Percentiles rank a stretch among this genome's conserved stretches.
These are phyloP conservation scores for Helotiales sp. DNA, from an alignment of 2,329 filamentous ascomycete genomes.

Conservation along the genomic window DNA sequence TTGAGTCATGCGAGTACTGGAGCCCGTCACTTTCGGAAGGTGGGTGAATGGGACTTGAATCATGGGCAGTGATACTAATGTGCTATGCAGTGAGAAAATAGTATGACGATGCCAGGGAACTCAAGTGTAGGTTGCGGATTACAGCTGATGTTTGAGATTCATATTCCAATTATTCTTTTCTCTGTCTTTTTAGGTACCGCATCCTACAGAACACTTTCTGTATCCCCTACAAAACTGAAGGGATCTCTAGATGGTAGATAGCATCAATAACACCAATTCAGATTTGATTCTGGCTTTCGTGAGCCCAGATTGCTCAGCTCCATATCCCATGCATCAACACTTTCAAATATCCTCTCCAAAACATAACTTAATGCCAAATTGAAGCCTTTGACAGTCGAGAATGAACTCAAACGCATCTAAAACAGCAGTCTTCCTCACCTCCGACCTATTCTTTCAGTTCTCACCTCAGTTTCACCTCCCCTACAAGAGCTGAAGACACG, in stretches of 20 bases:
- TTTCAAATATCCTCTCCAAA: no score
- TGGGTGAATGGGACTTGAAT: no score
- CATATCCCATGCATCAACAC: no score
- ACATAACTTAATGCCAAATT: no score
- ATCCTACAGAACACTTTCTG: constrained; percentile 10
- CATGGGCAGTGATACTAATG: background rate
- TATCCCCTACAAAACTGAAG: no score
- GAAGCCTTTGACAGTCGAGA: background rate
- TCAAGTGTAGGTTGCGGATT: constrained; percentile 18
- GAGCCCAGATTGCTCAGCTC: no score
- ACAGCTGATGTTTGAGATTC: constrained; percentile 21
- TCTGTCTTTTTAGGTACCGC: constrained; percentile 27
- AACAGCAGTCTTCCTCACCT: background rate
- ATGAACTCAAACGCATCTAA: background rate
- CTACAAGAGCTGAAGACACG: background rate
- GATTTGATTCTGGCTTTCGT: no score
- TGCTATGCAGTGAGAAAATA: background rate
- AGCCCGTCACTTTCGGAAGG: no score
- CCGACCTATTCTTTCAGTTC: no score
- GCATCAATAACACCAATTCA: no score
- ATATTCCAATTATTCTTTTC: constrained; percentile 25
- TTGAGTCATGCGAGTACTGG: no score
- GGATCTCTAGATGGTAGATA: no score
- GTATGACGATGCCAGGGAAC: constrained; percentile 20
- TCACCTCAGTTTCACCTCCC: background rate